Percentiles rank a stretch among this genome's conserved stretches.
phyloP scores from a whole-genome alignment of 805 yeast species.

The Suhomyces sp. region DNA sequence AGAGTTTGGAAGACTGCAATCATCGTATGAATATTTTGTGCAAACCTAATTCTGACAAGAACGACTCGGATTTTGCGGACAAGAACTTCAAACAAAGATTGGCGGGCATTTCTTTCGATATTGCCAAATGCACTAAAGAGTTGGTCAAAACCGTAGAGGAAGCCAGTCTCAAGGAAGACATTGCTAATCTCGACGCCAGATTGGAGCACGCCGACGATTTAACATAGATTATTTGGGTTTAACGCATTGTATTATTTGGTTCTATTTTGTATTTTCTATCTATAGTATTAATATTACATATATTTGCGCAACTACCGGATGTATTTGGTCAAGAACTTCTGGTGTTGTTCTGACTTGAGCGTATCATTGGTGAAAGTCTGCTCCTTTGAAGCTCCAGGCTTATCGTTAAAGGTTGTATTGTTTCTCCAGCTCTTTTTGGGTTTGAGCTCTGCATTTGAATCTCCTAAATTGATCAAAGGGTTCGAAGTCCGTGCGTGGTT shows the following conservation, averaged over 20 bases:
- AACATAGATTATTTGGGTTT: constrained; percentile 1
- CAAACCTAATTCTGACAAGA: constrained; percentile 36
- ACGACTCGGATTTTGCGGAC: constrained; percentile 71
- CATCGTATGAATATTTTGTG: constrained; percentile 78
- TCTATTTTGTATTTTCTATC: constrained; percentile 3
- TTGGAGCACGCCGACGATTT: constrained; percentile 22
- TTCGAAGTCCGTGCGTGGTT: constrained; percentile 8
- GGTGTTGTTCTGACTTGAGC: constrained; percentile 32
- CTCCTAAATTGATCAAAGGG: constrained; percentile 7
- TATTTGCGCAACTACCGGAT: constrained; percentile 17
- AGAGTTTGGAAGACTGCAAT: constrained; percentile 79
- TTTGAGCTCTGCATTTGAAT: constrained; percentile 3
- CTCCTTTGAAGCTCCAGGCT: constrained; percentile 1
- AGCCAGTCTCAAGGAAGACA: constrained; percentile 83
- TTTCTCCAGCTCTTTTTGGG: constrained; percentile 34
- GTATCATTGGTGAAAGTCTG: constrained; percentile 31
- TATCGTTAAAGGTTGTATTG: constrained; percentile 21
- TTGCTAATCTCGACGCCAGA: constrained; percentile 74
- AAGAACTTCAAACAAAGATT: constrained; percentile 87
- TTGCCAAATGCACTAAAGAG: constrained; percentile 94
- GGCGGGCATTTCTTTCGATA: constrained; percentile 94
- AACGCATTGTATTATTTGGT: neutral
- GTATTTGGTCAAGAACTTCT: constrained; percentile 34
- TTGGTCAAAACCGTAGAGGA: constrained; percentile 94
- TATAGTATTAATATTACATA: neutral